phyloP scores from a whole-genome alignment of 169 alveolate species.

The Theileria annulata region DNA sequence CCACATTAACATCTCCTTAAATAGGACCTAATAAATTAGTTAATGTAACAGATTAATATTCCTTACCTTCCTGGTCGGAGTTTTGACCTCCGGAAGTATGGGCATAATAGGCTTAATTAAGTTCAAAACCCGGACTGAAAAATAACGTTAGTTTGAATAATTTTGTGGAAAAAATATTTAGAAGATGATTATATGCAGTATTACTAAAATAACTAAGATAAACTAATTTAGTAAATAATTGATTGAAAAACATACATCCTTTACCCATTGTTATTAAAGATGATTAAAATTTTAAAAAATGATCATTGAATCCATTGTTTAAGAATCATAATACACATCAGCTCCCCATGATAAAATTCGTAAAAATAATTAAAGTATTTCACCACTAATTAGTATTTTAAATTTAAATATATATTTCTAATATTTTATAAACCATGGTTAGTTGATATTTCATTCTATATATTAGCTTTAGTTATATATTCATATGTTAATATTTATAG shows the following conservation, averaged over 20 bases:
- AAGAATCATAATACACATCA: slow-evolving; percentile 20
- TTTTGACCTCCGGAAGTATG: slow-evolving; percentile 95
- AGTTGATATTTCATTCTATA: not conserved
- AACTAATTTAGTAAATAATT: not conserved
- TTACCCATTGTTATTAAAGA: slow-evolving; percentile 56
- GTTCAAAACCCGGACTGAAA: slow-evolving; percentile 88
- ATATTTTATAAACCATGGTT: slow-evolving; percentile 20
- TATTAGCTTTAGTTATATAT: not conserved
- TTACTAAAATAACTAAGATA: not conserved
- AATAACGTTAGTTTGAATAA: not conserved
- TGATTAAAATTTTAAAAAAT: not conserved
- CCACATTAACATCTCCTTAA: slow-evolving; percentile 97
- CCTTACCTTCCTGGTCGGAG: slow-evolving; percentile 92
- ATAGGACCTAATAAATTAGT: slow-evolving; percentile 76
- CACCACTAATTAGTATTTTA: not conserved
- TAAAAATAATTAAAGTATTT: not conserved
- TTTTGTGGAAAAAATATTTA: not conserved
- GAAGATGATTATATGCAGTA: not conserved
- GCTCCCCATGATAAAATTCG: slow-evolving; percentile 21
- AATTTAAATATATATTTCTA: not conserved
- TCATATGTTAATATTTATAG: slow-evolving; percentile 45
- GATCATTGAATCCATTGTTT: not conserved
- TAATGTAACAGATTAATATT: not conserved
- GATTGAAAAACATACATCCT: slow-evolving; percentile 59
- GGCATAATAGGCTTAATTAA: slow-evolving; percentile 96